Evolutionary conservation across 768 basidiomycete genomes (phyloP).

Genomic region (Sporobolomyces phaffii): DNA sequence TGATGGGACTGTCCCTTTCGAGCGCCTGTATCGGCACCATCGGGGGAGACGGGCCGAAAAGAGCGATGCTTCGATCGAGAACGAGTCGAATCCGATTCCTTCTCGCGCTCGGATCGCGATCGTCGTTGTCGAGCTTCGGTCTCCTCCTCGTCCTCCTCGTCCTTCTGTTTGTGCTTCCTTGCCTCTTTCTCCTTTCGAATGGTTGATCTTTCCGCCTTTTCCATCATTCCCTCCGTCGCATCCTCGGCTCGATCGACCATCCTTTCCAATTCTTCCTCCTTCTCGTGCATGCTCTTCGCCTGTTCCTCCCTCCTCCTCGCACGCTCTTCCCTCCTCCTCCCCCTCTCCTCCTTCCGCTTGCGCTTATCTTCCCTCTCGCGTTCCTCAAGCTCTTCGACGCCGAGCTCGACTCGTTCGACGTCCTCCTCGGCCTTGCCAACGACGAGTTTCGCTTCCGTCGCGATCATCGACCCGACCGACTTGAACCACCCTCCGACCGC

Average conservation of each 20-base stretch:
- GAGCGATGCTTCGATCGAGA: constrained; percentile 9
- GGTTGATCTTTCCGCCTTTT: background rate
- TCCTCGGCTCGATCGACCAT: constrained; percentile 10
- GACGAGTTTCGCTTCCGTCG: constrained; percentile 14
- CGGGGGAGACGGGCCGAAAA: background rate
- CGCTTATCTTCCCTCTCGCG: background rate
- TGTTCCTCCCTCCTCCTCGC: background rate
- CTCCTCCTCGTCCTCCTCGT: background rate
- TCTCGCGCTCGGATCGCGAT: background rate
- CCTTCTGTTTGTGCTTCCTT: background rate
- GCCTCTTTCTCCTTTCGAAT: background rate
- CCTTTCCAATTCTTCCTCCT: background rate
- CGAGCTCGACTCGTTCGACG: constrained; percentile 2
- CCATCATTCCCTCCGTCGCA: background rate
- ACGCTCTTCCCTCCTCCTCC: constrained; percentile 19
- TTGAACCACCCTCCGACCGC: constrained; percentile 25
- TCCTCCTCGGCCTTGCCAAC: constrained; percentile 9
- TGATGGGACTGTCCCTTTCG: too few species aligned
- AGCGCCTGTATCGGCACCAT: too few species aligned
- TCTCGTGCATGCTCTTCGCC: background rate
- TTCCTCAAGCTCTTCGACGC: constrained; percentile 4
- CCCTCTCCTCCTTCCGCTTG: constrained; percentile 11
- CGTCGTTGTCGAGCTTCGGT: background rate
- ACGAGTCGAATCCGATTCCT: background rate
- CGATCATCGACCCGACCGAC: constrained; percentile 22